phyloP scores from a whole-genome alignment of 1,284 basidiomycete genomes.

The Cryptococcus neoformans region DNA sequence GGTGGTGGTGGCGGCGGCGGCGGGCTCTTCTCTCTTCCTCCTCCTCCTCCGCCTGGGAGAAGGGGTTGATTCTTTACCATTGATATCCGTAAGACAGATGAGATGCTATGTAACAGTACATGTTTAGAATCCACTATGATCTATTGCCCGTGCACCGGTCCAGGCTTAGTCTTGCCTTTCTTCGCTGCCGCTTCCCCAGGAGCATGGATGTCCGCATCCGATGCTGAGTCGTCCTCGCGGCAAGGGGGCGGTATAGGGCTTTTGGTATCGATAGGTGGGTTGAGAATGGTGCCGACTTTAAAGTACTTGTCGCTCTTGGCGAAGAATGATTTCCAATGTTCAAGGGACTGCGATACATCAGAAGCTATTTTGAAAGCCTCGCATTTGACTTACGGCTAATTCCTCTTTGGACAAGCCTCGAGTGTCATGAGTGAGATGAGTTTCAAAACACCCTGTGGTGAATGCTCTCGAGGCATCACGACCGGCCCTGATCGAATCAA shows the following conservation, averaged over 20 bases:
- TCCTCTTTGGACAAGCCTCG: slow-evolving; percentile 73
- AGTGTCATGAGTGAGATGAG: slow-evolving; percentile 82
- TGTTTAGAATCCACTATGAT: neutral
- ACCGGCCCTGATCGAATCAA: slow-evolving; percentile 62
- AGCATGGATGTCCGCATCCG: slow-evolving; percentile 11
- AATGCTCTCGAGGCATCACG: slow-evolving; percentile 84
- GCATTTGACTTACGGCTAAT: slow-evolving; percentile 57
- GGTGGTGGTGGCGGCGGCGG: slow-evolving; percentile 17
- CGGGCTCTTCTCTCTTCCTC: slow-evolving; percentile 39
- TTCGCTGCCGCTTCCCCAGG: slow-evolving; percentile 18
- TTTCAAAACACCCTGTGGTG: slow-evolving; percentile 85
- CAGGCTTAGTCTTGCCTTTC: slow-evolving; percentile 11
- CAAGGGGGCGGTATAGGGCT: slow-evolving; percentile 78
- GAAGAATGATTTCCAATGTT: slow-evolving; percentile 89
- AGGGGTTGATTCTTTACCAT: slow-evolving; percentile 3
- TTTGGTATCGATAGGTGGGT: slow-evolving; percentile 66
- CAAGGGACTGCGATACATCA: slow-evolving; percentile 58
- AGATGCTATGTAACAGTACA: slow-evolving; percentile 1
- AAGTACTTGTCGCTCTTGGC: slow-evolving; percentile 69
- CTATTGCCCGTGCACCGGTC: slow-evolving; percentile 9
- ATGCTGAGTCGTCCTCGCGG: slow-evolving; percentile 11
- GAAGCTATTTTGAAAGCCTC: slow-evolving; percentile 1
- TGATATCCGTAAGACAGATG: no score
- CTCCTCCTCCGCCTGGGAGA: slow-evolving; percentile 43
- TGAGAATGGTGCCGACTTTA: slow-evolving; percentile 62